Percentiles rank a stretch among this genome's conserved stretches.
Conservation (phyloP, 768 basidiomycete genomes). For the Termitomyces sp. region DNA sequence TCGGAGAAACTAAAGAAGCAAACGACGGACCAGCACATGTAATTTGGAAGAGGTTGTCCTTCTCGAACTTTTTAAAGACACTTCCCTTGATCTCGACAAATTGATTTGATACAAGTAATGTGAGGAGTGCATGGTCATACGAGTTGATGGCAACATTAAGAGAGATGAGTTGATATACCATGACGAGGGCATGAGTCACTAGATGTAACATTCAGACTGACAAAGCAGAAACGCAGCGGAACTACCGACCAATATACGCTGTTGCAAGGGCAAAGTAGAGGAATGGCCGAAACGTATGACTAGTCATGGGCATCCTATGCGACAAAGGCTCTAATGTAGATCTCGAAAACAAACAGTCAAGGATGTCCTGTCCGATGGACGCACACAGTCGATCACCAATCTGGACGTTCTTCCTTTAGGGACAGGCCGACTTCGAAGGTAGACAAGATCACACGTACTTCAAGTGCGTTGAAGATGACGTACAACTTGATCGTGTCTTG, state of each 20-base stretch:
- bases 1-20: not conserved
- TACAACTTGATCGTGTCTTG: slow-evolving; percentile 99
- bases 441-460: slow-evolving; percentile 52
- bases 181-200: slow-evolving; percentile 91
- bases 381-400: slow-evolving; percentile 94
- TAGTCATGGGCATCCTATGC: slow-evolving; percentile 54
- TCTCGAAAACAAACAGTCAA: slow-evolving; percentile 93
- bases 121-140: slow-evolving; percentile 93
- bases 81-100: slow-evolving; percentile 99
- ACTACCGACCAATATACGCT: slow-evolving; percentile 63
- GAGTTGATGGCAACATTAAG: slow-evolving; percentile 98
- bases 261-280: slow-evolving; percentile 82
- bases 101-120: slow-evolving; percentile 93
- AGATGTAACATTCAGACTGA: not conserved
- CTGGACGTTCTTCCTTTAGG: slow-evolving; percentile 37
- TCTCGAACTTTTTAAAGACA: slow-evolving; percentile 99
- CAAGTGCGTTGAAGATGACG: slow-evolving; percentile 97
- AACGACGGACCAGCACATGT: slow-evolving; percentile 83
- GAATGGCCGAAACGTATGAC: slow-evolving; percentile 72
- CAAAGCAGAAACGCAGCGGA: not conserved
- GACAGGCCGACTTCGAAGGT: not conserved
- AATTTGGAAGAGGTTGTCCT: slow-evolving; percentile 97
- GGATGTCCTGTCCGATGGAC: slow-evolving; percentile 95
- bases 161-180: slow-evolving; percentile 93
- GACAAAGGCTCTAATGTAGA: slow-evolving; percentile 81